Percentiles rank a stretch among this genome's conserved stretches.
Conservation (phyloP, 2,329 filamentous ascomycete genomes). For the Sclerotinia minor region DNA sequence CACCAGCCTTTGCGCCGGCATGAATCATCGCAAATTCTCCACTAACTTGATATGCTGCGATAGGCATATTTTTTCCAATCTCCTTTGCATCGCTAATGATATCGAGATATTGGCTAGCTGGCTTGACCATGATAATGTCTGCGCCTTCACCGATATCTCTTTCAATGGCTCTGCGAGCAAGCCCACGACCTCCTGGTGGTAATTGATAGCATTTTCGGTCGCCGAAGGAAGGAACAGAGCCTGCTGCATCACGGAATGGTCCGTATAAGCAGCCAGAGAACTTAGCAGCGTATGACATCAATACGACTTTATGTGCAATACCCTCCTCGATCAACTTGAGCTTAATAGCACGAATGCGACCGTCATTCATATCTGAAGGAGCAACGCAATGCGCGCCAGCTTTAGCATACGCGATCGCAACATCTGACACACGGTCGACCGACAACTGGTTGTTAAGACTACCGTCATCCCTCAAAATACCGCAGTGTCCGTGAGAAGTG, state of each 20-base stretch:
- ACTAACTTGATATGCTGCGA: conserved; percentile 95
- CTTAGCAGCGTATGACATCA: conserved; percentile 98
- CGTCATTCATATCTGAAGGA: conserved; percentile 98
- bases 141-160: conserved; percentile 92
- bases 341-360: conserved; percentile 95
- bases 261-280: conserved; percentile 97
- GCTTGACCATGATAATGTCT: conserved; percentile 99
- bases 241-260: conserved; percentile 94
- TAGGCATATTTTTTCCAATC: conserved; percentile 83
- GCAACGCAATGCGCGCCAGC: conserved; percentile 96
- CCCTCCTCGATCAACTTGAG: conserved; percentile 94
- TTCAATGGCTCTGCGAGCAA: conserved; percentile 85
- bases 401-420: conserved; percentile 95
- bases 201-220: conserved; percentile 97
- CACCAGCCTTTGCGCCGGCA: conserved; percentile 89
- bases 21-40: conserved; percentile 99
- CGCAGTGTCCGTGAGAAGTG: conserved; percentile 96
- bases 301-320: conserved; percentile 82
- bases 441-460: conserved; percentile 90
- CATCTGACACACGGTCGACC: conserved; percentile 91
- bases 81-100: conserved; percentile 98
- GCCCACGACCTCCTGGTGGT: conserved; percentile 84
- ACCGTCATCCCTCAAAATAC: conserved; percentile 90
- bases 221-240: conserved; percentile 86
- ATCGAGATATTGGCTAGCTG: conserved; percentile 91